These are phyloP conservation scores for Arthrobotrys entomopaga DNA, from an alignment of 2,329 filamentous ascomycete genomes.

Conservation along the genomic window DNA sequence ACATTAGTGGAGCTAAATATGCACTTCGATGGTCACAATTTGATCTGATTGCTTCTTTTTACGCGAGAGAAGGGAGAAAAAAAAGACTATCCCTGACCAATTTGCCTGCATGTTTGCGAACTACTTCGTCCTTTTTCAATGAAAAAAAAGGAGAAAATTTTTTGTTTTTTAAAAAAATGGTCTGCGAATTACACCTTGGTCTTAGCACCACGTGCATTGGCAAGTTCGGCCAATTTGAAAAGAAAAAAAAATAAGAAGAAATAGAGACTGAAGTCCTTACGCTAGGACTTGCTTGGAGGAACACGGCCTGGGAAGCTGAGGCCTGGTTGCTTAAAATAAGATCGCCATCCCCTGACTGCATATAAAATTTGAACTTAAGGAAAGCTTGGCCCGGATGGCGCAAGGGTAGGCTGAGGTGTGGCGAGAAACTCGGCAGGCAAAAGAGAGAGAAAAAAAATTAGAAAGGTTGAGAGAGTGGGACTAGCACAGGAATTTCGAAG, in stretches of 20 bases:
- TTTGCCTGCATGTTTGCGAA: conserved; percentile 6
- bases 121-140: conserved; percentile 5
- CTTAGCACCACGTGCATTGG: conserved; percentile 21
- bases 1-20: conserved; percentile 43
- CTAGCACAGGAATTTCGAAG: neutral
- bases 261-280: neutral
- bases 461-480: conserved; percentile 15
- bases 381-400: conserved; percentile 34
- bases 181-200: conserved; percentile 17
- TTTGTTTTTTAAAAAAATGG: neutral
- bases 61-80: neutral
- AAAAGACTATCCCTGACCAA: conserved; percentile 8
- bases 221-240: too few relatives aligned
- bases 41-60: conserved; percentile 17
- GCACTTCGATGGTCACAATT: conserved; percentile 27
- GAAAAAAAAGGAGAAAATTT: conserved; percentile 2
- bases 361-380: conserved; percentile 47
- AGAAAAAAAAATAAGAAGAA: too few relatives aligned
- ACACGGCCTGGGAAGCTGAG: conserved; percentile 20
- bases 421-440: conserved; percentile 16
- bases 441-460: conserved; percentile 13
- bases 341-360: conserved; percentile 45
- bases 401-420: conserved; percentile 29
- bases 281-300: neutral
- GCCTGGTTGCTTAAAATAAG: conserved; percentile 51